These are phyloP conservation scores for Eucalyptus curtisii DNA, from an alignment of 345 rosid species.

Conservation along the genomic window DNA sequence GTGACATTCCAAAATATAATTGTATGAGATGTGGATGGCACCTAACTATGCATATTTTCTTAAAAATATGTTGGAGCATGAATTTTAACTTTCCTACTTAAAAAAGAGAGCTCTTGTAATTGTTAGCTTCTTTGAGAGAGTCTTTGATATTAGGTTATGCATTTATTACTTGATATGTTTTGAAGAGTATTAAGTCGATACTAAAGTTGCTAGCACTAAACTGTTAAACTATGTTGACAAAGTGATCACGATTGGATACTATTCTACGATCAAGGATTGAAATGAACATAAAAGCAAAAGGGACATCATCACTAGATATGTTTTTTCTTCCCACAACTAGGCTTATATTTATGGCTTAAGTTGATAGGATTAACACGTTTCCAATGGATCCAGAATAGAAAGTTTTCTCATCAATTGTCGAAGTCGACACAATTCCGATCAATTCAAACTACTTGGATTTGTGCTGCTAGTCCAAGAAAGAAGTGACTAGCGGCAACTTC, in stretches of 20 bases:
- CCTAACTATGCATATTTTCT: background rate
- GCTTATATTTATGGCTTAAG: background rate
- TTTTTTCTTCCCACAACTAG: background rate
- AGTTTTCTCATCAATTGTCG: background rate
- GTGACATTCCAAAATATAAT: background rate
- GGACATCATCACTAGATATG: background rate
- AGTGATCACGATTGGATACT: background rate
- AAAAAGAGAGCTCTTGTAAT: background rate
- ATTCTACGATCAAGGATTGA: background rate
- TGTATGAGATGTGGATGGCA: background rate
- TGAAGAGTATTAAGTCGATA: background rate
- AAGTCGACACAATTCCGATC: background rate
- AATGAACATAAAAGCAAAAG: background rate
- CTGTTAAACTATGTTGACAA: background rate
- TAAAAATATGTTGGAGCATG: background rate
- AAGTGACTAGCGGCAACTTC: background rate
- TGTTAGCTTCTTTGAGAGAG: background rate
- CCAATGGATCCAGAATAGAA: background rate
- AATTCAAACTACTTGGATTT: background rate
- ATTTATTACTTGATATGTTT: background rate
- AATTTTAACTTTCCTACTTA: background rate
- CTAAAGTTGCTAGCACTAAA: background rate
- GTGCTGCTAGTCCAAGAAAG: background rate
- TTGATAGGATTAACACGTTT: background rate
- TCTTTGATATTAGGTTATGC: background rate